Percentiles rank a stretch among this genome's conserved stretches.
These are phyloP conservation scores for Boletus reticuloceps DNA, from an alignment of 768 basidiomycete genomes.

Conservation along the genomic window DNA sequence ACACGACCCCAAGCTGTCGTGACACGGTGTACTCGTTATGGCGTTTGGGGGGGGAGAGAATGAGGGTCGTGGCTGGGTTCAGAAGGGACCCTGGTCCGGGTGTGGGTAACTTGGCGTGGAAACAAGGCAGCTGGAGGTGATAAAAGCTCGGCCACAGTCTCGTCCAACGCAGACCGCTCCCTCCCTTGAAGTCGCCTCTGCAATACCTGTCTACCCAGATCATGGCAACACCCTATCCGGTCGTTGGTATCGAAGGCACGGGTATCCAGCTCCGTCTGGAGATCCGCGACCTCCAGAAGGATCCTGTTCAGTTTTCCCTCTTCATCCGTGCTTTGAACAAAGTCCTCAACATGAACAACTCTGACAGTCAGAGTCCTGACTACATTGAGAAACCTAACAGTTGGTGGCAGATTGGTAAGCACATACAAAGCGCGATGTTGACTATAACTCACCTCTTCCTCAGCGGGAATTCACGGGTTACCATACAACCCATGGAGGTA, in stretches of 20 bases:
- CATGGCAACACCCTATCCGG: constrained; percentile 12
- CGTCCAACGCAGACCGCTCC: not conserved
- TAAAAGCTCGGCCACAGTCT: constrained; percentile 2
- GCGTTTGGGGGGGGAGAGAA: not conserved
- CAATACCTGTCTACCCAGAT: not conserved
- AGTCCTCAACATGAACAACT: constrained; percentile 1
- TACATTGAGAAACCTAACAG: constrained; percentile 17
- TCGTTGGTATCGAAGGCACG: not conserved
- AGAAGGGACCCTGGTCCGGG: not conserved
- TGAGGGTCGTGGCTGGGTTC: not conserved
- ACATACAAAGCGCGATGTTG: not conserved
- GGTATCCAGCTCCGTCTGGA: constrained; percentile 15
- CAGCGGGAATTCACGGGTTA: constrained; percentile 18
- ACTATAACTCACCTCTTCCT: not conserved
- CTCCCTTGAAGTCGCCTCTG: not conserved
- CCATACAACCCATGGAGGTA: constrained; percentile 14
- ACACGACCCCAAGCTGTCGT: not conserved
- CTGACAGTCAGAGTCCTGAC: not conserved
- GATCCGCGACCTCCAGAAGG: constrained; percentile 11
- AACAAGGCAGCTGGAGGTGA: not conserved
- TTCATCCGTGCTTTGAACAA: constrained; percentile 15
- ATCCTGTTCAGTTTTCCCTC: constrained; percentile 15
- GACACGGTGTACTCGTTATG: not conserved
- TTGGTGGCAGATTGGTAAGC: constrained; percentile 20
- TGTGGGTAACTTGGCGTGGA: not conserved